A percentile compares a stretch with the other conserved stretches of the same genome.
These are phyloP conservation scores for Cladosporium cucumerinum DNA, from an alignment of 2,329 filamentous ascomycete species.

Conservation along the genomic window DNA sequence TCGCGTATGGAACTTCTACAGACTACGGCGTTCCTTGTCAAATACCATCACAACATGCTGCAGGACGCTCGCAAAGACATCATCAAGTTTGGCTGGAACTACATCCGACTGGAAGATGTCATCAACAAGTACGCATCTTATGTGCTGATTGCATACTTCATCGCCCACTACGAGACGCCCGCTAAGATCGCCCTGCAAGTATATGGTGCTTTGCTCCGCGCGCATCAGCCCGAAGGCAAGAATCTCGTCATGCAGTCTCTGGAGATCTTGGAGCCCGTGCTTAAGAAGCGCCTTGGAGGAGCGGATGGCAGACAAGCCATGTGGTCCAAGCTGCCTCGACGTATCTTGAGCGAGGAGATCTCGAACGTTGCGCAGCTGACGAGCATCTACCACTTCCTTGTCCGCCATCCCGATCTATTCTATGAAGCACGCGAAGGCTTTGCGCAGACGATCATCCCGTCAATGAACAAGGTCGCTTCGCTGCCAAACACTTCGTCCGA, in stretches of 20 bases:
- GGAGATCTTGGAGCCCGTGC: slow-evolving; percentile 89
- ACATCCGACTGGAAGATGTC: slow-evolving; percentile 95
- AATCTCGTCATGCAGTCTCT: slow-evolving; percentile 89
- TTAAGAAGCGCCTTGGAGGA: slow-evolving; percentile 76
- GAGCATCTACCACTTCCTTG: slow-evolving; percentile 95
- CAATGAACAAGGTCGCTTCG: slow-evolving; percentile 80
- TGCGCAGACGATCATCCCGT: slow-evolving; percentile 80
- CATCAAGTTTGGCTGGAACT: slow-evolving; percentile 99
- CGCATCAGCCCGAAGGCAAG: slow-evolving; percentile 92
- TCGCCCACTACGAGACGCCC: slow-evolving; percentile 93
- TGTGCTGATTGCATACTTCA: slow-evolving; percentile 95
- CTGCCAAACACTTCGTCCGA: slow-evolving; percentile 84
- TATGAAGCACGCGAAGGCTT: slow-evolving; percentile 94
- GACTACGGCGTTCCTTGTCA: slow-evolving; percentile 89
- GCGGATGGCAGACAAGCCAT: slow-evolving; percentile 71
- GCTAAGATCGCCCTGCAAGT: slow-evolving; percentile 94
- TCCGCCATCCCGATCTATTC: slow-evolving; percentile 87
- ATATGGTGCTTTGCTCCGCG: slow-evolving; percentile 84
- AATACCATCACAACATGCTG: slow-evolving; percentile 84
- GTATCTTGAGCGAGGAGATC: slow-evolving; percentile 88
- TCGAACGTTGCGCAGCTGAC: slow-evolving; percentile 95
- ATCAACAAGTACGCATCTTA: slow-evolving; percentile 99
- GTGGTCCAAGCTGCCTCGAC: slow-evolving; percentile 86
- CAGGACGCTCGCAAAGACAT: slow-evolving; percentile 95
- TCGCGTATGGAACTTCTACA: slow-evolving; percentile 95